Conservation (phyloP, 2,329 filamentous ascomycete species). For the Bipolaris sorokiniana region DNA sequence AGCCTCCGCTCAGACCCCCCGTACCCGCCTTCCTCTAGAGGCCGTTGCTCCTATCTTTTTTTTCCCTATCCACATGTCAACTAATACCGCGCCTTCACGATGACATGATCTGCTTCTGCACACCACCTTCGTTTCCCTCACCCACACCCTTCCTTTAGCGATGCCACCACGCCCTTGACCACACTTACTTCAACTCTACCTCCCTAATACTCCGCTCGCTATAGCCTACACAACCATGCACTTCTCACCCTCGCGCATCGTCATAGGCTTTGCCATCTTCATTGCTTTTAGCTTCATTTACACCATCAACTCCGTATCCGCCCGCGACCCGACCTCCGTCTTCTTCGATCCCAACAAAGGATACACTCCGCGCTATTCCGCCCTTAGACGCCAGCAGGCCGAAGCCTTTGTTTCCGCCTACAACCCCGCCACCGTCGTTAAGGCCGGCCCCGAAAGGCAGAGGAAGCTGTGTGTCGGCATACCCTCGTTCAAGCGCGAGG, state of each 20-base stretch:
- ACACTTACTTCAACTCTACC: not conserved
- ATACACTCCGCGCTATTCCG: conserved; percentile 43
- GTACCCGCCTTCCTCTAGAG: conserved; percentile 8
- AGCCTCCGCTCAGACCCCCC: conserved; percentile 12
- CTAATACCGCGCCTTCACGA: conserved; percentile 7
- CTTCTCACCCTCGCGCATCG: conserved; percentile 28
- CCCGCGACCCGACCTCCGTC: conserved; percentile 45
- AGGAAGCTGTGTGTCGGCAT: conserved; percentile 54
- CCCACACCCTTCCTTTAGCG: conserved; percentile 5
- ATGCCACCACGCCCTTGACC: conserved; percentile 19
- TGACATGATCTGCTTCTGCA: conserved; percentile 15
- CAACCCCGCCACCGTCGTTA: conserved; percentile 27
- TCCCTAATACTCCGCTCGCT: not conserved
- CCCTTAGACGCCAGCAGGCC: conserved; percentile 39
- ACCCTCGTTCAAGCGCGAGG: conserved; percentile 50
- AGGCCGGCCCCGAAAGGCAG: conserved; percentile 22
- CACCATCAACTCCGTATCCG: conserved; percentile 33
- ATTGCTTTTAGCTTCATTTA: conserved; percentile 29
- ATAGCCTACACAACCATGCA: conserved; percentile 22
- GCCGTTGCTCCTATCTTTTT: conserved; percentile 18
- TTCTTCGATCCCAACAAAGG: conserved; percentile 45
- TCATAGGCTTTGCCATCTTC: conserved; percentile 26
- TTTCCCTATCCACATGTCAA: conserved; percentile 1
- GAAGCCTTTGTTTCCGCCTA: conserved; percentile 33
- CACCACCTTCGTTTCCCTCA: not conserved